phyloP scores from a whole-genome alignment of 768 basidiomycete species.

The Suillus occidentalis region DNA sequence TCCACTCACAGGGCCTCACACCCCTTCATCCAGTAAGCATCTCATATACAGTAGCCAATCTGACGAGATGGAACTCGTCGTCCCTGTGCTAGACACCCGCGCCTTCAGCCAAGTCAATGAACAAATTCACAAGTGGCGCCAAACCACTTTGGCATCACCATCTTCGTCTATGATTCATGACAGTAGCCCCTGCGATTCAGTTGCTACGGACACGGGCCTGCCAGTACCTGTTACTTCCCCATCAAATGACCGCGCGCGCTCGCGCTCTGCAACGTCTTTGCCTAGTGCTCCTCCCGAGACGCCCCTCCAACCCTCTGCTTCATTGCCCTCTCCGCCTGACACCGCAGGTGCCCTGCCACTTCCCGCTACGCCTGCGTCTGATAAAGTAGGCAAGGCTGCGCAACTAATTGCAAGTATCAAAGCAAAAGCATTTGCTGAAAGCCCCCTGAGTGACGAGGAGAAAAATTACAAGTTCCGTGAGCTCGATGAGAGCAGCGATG shows the following conservation, averaged over 20 bases:
- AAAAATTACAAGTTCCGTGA: constrained; percentile 38
- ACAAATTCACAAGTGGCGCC: constrained; percentile 46
- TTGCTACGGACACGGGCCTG: neutral
- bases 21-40: constrained; percentile 25
- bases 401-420: constrained; percentile 65
- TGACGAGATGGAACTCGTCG: constrained; percentile 57
- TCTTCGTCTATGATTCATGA: constrained; percentile 11
- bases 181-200: constrained; percentile 4
- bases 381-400: constrained; percentile 46
- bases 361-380: constrained; percentile 34
- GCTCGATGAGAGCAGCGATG: constrained; percentile 55
- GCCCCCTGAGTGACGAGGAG: constrained; percentile 45
- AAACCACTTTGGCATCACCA: constrained; percentile 26
- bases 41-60: constrained; percentile 67
- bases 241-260: constrained; percentile 12
- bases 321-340: constrained; percentile 26
- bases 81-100: constrained; percentile 26
- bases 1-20: constrained; percentile 17
- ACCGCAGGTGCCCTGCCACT: constrained; percentile 19
- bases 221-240: constrained; percentile 3
- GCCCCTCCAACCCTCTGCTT: constrained; percentile 13
- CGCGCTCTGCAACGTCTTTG: constrained; percentile 8
- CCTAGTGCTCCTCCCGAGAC: constrained; percentile 16
- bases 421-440: constrained; percentile 55
- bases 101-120: constrained; percentile 34